A percentile compares a stretch with the other conserved stretches of the same genome.
Evolutionary conservation across 1,284 basidiomycete genomes (phyloP).

Genomic region (Sporisorium exsertum): DNA sequence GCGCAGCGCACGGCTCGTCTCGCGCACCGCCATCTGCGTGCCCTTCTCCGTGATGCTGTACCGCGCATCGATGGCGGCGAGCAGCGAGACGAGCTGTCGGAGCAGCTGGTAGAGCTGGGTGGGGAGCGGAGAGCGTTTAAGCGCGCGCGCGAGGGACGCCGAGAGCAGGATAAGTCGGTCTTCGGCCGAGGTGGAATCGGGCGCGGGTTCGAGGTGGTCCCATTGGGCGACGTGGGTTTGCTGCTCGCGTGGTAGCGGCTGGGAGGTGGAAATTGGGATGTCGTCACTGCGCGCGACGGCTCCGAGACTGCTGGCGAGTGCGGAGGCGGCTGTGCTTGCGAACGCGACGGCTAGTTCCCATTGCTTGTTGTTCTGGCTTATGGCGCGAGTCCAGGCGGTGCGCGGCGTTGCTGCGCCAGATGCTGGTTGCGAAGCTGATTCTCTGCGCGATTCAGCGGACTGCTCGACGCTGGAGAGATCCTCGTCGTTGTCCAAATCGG

Average conservation of each 20-base stretch:
- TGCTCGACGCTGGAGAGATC: slow-evolving; percentile 10
- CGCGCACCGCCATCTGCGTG: slow-evolving; percentile 44
- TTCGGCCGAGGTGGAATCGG: slow-evolving; percentile 31
- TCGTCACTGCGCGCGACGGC: slow-evolving; percentile 27
- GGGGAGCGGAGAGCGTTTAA: slow-evolving; percentile 53
- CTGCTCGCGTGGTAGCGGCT: slow-evolving; percentile 17
- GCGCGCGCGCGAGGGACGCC: slow-evolving; percentile 43
- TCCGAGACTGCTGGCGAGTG: slow-evolving; percentile 44
- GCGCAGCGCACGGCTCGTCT: slow-evolving; percentile 42
- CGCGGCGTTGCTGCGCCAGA: slow-evolving; percentile 31
- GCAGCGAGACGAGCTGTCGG: slow-evolving; percentile 35
- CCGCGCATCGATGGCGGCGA: slow-evolving; percentile 32
- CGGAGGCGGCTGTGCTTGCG: slow-evolving; percentile 46
- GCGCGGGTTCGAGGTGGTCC: slow-evolving; percentile 4
- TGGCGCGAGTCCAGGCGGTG: slow-evolving; percentile 35
- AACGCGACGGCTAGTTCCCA: slow-evolving; percentile 56
- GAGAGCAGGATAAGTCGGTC: slow-evolving; percentile 50
- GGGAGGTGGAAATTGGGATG: background rate
- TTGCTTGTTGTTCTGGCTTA: slow-evolving; percentile 48
- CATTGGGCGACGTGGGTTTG: slow-evolving; percentile 20
- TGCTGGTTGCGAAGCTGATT: slow-evolving; percentile 12
- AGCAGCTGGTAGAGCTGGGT: slow-evolving; percentile 43
- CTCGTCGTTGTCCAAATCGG: slow-evolving; percentile 42
- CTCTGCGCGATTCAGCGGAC: background rate
- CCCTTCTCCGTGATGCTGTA: slow-evolving; percentile 39